phyloP scores from a whole-genome alignment of 2,329 filamentous ascomycete species.

The Biscogniauxia sp. region DNA sequence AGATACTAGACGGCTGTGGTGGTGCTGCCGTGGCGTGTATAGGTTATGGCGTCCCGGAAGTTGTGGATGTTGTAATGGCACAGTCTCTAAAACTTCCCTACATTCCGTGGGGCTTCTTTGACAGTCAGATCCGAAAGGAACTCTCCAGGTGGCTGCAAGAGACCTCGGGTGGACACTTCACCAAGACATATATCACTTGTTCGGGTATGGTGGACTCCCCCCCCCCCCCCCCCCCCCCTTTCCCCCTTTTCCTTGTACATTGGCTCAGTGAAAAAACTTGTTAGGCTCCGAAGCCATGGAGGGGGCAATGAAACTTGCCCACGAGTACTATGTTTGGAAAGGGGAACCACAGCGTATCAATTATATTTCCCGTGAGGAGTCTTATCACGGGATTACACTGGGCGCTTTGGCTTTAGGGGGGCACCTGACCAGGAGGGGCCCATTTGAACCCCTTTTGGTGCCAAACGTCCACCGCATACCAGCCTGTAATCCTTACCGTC shows the following conservation, averaged over 20 bases:
- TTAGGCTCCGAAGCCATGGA: constrained; percentile 67
- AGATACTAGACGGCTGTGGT: constrained; percentile 68
- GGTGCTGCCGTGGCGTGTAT: constrained; percentile 72
- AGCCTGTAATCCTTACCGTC: constrained; percentile 64
- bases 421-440: constrained; percentile 55
- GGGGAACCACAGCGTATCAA: constrained; percentile 51
- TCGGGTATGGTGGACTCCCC: constrained; percentile 25
- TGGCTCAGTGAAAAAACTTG: not conserved
- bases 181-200: constrained; percentile 38
- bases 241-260: not conserved
- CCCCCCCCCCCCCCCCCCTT: not conserved
- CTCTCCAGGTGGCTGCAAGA: constrained; percentile 39
- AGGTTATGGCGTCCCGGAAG: constrained; percentile 62
- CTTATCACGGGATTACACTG: constrained; percentile 70
- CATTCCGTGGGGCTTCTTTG: constrained; percentile 47
- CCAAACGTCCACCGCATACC: constrained; percentile 55
- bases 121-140: constrained; percentile 50
- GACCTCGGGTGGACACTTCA: constrained; percentile 36
- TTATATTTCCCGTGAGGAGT: constrained; percentile 64
- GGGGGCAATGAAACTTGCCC: constrained; percentile 63
- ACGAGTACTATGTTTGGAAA: constrained; percentile 62
- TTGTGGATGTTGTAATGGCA: constrained; percentile 56
- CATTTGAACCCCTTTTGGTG: constrained; percentile 57
- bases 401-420: constrained; percentile 60
- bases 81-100: constrained; percentile 42